Evolutionary conservation across 108 stramenopile species (phyloP).

Genomic region (Licmophora abbreviata): DNA sequence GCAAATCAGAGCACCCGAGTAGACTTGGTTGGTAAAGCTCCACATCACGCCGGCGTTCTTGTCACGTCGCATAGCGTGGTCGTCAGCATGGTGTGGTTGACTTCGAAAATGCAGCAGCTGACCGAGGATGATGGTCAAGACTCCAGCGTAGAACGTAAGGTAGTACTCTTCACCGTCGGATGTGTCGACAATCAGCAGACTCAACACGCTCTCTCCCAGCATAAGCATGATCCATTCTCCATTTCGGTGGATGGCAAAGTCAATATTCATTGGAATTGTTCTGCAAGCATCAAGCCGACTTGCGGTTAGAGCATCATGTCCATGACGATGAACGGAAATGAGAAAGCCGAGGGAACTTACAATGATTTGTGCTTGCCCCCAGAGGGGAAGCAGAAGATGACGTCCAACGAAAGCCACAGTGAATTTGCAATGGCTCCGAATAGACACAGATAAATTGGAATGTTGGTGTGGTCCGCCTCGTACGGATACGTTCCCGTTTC

Average conservation of each 20-base stretch:
- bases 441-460: no score
- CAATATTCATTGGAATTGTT: neutral
- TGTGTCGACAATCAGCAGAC: constrained; percentile 45
- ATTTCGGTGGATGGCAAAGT: constrained; percentile 1
- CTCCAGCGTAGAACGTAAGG: constrained; percentile 13
- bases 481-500: no score
- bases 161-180: constrained; percentile 5
- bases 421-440: neutral
- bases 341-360: neutral
- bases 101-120: constrained; percentile 17
- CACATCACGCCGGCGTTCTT: constrained; percentile 4
- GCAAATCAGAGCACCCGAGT: constrained; percentile 6
- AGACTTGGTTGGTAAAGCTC: constrained; percentile 2
- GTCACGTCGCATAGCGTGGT: constrained; percentile 15
- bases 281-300: neutral
- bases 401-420: neutral
- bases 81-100: constrained; percentile 14
- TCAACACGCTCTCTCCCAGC: constrained; percentile 57
- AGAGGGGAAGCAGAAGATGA: neutral
- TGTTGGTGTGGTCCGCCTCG: no score
- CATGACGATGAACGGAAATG: neutral
- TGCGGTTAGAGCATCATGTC: neutral
- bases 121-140: constrained; percentile 10
- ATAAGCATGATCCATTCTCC: constrained; percentile 66
- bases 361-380: neutral